Conservation (phyloP, 2,329 filamentous ascomycete genomes). For the Apiospora kogelbergensis region DNA sequence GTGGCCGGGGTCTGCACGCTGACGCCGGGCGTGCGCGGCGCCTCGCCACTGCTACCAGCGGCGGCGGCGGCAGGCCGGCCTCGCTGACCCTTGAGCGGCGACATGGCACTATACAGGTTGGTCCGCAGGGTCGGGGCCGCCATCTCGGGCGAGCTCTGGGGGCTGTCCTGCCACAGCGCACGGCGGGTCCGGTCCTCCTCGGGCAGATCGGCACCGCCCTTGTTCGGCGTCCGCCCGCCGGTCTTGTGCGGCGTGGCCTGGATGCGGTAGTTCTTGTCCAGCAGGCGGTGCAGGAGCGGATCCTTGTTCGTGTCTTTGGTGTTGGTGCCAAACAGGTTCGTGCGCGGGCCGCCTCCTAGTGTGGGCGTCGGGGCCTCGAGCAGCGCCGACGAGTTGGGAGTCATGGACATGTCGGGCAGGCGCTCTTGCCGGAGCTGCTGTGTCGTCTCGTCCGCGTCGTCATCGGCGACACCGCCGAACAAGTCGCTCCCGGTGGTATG, state of each 20-base stretch:
- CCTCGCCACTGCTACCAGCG: slow-evolving; percentile 35
- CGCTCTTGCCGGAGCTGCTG: slow-evolving; percentile 52
- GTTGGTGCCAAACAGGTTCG: slow-evolving; percentile 21
- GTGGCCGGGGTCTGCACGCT: slow-evolving; percentile 78
- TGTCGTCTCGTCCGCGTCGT: slow-evolving; percentile 37
- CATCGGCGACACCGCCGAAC: slow-evolving; percentile 32
- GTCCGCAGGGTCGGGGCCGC: slow-evolving; percentile 80
- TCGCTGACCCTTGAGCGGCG: slow-evolving; percentile 57
- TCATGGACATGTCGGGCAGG: slow-evolving; percentile 63
- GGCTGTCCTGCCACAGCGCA: slow-evolving; percentile 53
- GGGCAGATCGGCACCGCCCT: slow-evolving; percentile 25
- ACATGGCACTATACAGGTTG: slow-evolving; percentile 71
- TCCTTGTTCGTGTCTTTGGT: slow-evolving; percentile 53
- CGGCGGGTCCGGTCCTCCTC: slow-evolving; percentile 34
- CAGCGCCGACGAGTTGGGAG: slow-evolving; percentile 57
- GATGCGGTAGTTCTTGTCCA: slow-evolving; percentile 93
- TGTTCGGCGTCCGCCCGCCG: slow-evolving; percentile 31
- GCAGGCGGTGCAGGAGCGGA: slow-evolving; percentile 83
- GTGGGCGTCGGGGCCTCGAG: slow-evolving; percentile 38
- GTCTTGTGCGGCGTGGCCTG: slow-evolving; percentile 82
- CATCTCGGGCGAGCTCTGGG: slow-evolving; percentile 74
- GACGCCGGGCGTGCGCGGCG: slow-evolving; percentile 74
- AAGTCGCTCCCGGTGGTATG: slow-evolving; percentile 38
- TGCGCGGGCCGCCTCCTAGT: slow-evolving; percentile 11
- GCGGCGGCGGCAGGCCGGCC: slow-evolving; percentile 36